Evolutionary conservation across 805 yeast species (phyloP).

Genomic region (Wickerhamiella shivajii): DNA sequence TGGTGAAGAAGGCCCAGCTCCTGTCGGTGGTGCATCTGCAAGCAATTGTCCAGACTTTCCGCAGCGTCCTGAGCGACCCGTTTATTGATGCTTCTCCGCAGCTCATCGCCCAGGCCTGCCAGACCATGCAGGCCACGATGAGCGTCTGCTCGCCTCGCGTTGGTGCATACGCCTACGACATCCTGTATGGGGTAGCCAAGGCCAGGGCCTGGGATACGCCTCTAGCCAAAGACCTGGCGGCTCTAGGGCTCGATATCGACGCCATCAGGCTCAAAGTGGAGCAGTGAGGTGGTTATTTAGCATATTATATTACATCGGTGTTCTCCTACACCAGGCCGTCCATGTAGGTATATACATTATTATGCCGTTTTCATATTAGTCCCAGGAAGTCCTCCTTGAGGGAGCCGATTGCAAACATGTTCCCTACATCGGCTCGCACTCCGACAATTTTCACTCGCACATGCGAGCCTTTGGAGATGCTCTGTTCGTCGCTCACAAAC

Average conservation of each 20-base stretch:
- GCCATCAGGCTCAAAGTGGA: neutral
- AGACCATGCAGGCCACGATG: slow-evolving; percentile 11
- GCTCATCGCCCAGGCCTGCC: slow-evolving; percentile 13
- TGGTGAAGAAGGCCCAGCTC: slow-evolving; percentile 13
- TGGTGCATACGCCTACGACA: slow-evolving; percentile 18
- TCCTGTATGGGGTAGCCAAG: slow-evolving; percentile 17
- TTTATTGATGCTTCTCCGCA: slow-evolving; percentile 16
- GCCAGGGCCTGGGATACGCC: slow-evolving; percentile 11
- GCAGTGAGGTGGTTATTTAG: neutral
- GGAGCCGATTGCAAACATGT: slow-evolving; percentile 93
- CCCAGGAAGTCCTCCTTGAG: slow-evolving; percentile 97
- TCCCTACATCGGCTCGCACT: slow-evolving; percentile 93
- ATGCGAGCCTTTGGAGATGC: slow-evolving; percentile 84
- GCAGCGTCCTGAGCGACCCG: slow-evolving; percentile 21
- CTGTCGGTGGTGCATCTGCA: slow-evolving; percentile 17
- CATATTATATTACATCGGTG: neutral
- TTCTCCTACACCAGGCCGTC: neutral
- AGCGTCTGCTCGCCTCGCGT: slow-evolving; percentile 19
- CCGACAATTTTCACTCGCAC: slow-evolving; percentile 94
- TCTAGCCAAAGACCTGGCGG: neutral
- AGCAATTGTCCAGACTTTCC: slow-evolving; percentile 15
- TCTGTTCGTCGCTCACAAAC: slow-evolving; percentile 86
- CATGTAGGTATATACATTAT: neutral
- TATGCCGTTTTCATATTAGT: too few relatives aligned
- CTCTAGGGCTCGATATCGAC: slow-evolving; percentile 7